Evolutionary conservation across 179 eudicot genomes (phyloP).

Genomic region (Beta lomatogona): DNA sequence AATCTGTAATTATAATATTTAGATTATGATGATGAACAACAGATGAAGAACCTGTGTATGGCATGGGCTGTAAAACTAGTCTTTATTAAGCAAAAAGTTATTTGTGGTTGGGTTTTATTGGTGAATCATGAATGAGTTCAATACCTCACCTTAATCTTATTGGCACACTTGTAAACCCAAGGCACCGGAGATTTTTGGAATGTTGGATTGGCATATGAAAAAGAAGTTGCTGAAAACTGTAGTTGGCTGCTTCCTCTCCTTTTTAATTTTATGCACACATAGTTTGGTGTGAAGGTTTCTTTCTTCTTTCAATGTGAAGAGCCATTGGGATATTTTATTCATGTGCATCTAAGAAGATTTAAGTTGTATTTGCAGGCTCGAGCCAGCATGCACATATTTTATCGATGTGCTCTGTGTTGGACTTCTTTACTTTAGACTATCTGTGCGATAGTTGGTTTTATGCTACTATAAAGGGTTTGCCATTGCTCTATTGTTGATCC

Average conservation of each 20-base stretch:
- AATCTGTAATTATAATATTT: too few relatives aligned
- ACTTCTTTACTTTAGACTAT: not conserved
- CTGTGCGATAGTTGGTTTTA: too few relatives aligned
- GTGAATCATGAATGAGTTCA: not conserved
- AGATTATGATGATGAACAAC: too few relatives aligned
- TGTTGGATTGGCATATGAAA: not conserved
- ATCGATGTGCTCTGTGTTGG: constrained; percentile 2
- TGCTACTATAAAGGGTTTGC: not conserved
- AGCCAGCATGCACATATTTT: not conserved
- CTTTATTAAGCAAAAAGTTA: not conserved
- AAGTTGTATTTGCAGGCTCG: not conserved
- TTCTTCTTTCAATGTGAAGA: not conserved
- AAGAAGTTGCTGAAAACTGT: not conserved
- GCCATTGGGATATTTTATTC: not conserved
- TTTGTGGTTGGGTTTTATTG: not conserved
- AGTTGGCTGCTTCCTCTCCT: not conserved
- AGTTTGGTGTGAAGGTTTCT: not conserved
- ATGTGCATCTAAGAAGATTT: not conserved
- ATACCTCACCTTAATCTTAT: not conserved
- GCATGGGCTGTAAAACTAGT: too few relatives aligned
- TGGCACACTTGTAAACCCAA: not conserved
- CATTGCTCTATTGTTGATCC: not conserved
- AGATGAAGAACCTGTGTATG: too few relatives aligned
- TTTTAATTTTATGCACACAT: not conserved
- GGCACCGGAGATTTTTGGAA: not conserved